These are phyloP conservation scores for Tripidium arundinaceum DNA, from an alignment of 202 grass and related monocot species.

Conservation along the genomic window DNA sequence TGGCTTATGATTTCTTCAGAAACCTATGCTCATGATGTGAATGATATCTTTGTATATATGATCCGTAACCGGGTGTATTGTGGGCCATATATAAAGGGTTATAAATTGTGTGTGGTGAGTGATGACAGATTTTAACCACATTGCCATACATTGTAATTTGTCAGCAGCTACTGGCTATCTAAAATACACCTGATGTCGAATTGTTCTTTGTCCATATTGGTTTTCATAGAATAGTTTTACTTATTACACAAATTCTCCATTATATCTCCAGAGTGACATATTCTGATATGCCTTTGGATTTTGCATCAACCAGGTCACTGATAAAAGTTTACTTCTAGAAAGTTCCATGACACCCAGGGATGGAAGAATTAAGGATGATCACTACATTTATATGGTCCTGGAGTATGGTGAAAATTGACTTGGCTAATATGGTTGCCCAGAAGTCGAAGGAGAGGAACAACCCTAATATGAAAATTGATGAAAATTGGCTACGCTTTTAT, in stretches of 20 bases:
- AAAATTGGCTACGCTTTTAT: slow-evolving; percentile 97
- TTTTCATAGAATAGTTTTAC: neutral
- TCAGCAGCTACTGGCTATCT: neutral
- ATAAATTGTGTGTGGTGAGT: neutral
- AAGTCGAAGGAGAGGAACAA: slow-evolving; percentile 66
- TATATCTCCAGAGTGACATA: too few species aligned
- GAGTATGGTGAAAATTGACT: slow-evolving; percentile 95
- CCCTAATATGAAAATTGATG: slow-evolving; percentile 59
- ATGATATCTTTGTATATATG: neutral
- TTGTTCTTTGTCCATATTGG: neutral
- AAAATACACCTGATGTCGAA: slow-evolving; percentile 4
- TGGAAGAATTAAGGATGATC: slow-evolving; percentile 82
- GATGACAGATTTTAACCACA: neutral
- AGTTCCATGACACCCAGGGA: slow-evolving; percentile 40
- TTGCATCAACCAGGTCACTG: slow-evolving; percentile 69
- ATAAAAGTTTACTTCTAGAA: slow-evolving; percentile 80
- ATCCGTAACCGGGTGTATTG: neutral
- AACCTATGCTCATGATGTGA: neutral
- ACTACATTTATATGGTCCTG: slow-evolving; percentile 94
- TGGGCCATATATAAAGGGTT: neutral
- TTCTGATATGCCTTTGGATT: slow-evolving; percentile 29
- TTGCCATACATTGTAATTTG: neutral
- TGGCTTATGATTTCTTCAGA: neutral
- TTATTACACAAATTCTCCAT: neutral
- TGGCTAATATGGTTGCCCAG: slow-evolving; percentile 88